These are phyloP conservation scores for Arthroderma sp. DNA, from an alignment of 2,329 filamentous ascomycete genomes.

Conservation along the genomic window DNA sequence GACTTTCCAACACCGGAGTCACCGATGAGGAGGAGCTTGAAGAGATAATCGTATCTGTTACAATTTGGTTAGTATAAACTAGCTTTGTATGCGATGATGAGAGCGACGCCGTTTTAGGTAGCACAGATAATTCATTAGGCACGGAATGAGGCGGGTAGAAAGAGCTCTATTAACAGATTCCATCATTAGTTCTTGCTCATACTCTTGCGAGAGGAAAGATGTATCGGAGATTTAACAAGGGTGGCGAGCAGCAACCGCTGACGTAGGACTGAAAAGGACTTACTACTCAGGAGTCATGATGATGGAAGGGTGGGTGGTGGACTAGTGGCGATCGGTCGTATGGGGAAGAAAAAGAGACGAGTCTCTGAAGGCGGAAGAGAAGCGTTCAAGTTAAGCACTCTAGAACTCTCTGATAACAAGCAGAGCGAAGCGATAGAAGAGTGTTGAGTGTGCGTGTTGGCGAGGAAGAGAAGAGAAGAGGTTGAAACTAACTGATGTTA, in stretches of 20 bases:
- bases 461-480: conserved; percentile 1
- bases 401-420: no score
- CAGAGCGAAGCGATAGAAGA: background rate
- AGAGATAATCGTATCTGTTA: conserved; percentile 97
- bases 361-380: background rate
- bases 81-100: no score
- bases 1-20: conserved; percentile 99
- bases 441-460: background rate
- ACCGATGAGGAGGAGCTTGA: conserved; percentile 99
- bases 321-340: background rate
- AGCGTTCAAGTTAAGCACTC: no score
- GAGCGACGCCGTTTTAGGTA: no score
- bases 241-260: background rate
- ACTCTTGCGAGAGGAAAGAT: no score
- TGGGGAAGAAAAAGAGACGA: background rate
- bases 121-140: no score
- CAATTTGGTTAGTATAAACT: conserved; percentile 1
- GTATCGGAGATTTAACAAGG: no score
- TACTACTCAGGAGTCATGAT: conserved; percentile 40
- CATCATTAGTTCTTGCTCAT: no score
- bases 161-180: no score
- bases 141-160: no score
- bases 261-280: conserved; percentile 14
- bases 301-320: conserved; percentile 11
- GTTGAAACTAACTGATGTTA: conserved; percentile 1